Evolutionary conservation across 352 stramenopile species (phyloP).

Genomic region (Phytophthora brassicae): DNA sequence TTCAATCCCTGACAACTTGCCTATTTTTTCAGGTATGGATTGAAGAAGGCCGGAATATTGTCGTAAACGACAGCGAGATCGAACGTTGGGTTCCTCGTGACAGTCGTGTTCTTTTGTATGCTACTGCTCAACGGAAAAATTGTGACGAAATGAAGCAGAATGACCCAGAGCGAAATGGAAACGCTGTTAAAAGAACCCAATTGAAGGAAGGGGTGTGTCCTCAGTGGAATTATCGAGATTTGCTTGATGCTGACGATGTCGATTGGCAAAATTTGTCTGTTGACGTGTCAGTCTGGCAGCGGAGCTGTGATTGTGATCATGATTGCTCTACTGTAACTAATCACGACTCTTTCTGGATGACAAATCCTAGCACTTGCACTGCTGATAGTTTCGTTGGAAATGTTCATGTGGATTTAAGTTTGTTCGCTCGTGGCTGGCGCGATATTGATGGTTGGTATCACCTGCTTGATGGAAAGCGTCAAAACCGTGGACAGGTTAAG

Average conservation of each 20-base stretch:
- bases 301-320: not conserved
- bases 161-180: not conserved
- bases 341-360: not conserved
- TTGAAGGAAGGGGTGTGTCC: not conserved
- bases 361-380: not conserved
- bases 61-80: not conserved
- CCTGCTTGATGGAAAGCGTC: slow-evolving; percentile 21
- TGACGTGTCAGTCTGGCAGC: slow-evolving; percentile 13
- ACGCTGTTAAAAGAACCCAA: not conserved
- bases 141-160: not conserved
- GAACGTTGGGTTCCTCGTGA: not conserved
- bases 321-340: not conserved
- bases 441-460: slow-evolving; percentile 40
- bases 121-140: not conserved
- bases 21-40: slow-evolving; percentile 14
- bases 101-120: not conserved
- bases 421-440: slow-evolving; percentile 26
- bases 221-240: not conserved
- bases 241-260: not conserved
- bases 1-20: not conserved
- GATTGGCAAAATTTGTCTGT: not conserved
- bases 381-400: slow-evolving; percentile 21
- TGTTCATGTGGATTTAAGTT: slow-evolving; percentile 25
- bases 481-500: slow-evolving; percentile 33
- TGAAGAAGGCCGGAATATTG: slow-evolving; percentile 20